Conservation (phyloP, 306 rosid genomes). For the Castanea sativa region DNA sequence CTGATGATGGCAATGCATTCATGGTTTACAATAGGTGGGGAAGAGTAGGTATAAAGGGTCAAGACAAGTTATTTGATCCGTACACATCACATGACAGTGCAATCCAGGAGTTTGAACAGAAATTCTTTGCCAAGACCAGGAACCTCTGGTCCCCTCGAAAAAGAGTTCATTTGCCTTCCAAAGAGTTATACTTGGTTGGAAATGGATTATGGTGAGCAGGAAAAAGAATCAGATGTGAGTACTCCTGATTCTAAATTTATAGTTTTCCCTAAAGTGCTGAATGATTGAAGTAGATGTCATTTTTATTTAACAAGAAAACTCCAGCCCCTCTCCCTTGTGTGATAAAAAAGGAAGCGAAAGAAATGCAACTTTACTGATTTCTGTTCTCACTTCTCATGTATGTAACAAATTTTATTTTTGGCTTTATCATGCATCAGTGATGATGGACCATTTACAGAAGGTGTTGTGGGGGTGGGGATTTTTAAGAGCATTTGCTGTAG, state of each 20-base stretch:
- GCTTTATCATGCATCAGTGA: neutral
- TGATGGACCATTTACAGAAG: neutral
- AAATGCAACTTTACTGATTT: neutral
- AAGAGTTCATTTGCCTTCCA: slow-evolving; percentile 51
- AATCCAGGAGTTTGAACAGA: slow-evolving; percentile 61
- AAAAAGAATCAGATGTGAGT: slow-evolving; percentile 61
- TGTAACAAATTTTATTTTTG: neutral
- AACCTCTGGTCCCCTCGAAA: slow-evolving; percentile 70
- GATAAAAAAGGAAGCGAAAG: neutral
- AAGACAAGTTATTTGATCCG: slow-evolving; percentile 66
- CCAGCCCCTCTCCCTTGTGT: neutral
- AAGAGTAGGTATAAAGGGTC: slow-evolving; percentile 92
- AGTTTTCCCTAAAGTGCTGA: slow-evolving; percentile 10
- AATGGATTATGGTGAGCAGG: slow-evolving; percentile 76
- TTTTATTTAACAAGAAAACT: neutral
- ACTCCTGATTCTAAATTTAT: slow-evolving; percentile 17
- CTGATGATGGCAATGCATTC: slow-evolving; percentile 64
- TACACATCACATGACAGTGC: slow-evolving; percentile 48
- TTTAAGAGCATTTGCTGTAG: no score
- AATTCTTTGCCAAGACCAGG: slow-evolving; percentile 70
- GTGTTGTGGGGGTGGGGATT: neutral
- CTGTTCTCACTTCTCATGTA: neutral
- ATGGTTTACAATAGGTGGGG: slow-evolving; percentile 94
- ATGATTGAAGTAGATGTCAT: neutral
- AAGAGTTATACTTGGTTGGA: slow-evolving; percentile 79